Evolutionary conservation across 1,284 basidiomycete species (phyloP).

Genomic region (Vanrija sp.): DNA sequence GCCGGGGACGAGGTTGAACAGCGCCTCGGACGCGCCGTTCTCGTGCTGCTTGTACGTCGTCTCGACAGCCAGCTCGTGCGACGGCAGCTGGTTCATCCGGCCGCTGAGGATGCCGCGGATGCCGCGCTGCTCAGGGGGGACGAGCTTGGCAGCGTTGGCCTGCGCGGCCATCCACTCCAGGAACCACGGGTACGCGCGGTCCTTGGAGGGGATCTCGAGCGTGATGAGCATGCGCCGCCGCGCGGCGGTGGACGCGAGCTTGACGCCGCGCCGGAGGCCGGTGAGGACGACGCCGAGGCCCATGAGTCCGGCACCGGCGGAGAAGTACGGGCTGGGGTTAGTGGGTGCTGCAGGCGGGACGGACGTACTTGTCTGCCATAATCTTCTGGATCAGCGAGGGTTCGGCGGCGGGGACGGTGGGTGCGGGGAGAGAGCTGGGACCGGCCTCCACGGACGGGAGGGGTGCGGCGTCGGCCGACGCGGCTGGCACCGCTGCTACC

Average conservation of each 20-base stretch:
- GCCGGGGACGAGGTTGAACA: slow-evolving; percentile 91
- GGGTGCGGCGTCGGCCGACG: no score
- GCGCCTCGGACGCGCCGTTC: slow-evolving; percentile 78
- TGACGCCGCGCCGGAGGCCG: slow-evolving; percentile 65
- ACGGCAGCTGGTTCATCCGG: slow-evolving; percentile 59
- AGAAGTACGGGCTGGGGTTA: slow-evolving; percentile 76
- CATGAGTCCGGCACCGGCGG: slow-evolving; percentile 94
- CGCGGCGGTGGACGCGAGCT: slow-evolving; percentile 68
- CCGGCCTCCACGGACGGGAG: neutral
- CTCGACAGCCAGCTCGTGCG: slow-evolving; percentile 92
- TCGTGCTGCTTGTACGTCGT: slow-evolving; percentile 81
- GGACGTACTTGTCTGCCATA: slow-evolving; percentile 42
- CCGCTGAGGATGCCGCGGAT: slow-evolving; percentile 24
- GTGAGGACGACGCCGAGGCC: slow-evolving; percentile 80
- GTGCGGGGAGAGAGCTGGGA: neutral
- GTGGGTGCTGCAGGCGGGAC: neutral
- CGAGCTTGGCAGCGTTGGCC: slow-evolving; percentile 18
- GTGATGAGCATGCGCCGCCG: slow-evolving; percentile 89
- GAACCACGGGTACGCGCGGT: slow-evolving; percentile 94
- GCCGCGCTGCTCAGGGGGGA: slow-evolving; percentile 21
- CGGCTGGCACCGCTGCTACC: no score
- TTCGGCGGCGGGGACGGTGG: neutral
- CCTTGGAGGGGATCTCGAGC: slow-evolving; percentile 94
- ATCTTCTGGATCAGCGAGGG: slow-evolving; percentile 24
- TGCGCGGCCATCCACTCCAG: slow-evolving; percentile 84